Conservation (phyloP, 2,329 filamentous ascomycete species). For the Pyrenophora seminiperda region DNA sequence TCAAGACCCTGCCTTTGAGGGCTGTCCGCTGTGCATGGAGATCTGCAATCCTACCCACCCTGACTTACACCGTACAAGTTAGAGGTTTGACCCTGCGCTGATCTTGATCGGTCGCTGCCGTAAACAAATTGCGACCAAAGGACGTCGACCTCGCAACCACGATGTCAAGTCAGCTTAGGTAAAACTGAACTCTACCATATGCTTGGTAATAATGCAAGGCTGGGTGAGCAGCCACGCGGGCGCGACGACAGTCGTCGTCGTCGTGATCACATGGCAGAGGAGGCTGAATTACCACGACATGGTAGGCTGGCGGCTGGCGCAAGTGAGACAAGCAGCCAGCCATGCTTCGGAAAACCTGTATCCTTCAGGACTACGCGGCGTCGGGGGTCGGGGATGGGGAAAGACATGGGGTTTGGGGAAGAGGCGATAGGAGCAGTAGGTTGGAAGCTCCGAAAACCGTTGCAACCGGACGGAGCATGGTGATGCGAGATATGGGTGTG, state of each 20-base stretch:
- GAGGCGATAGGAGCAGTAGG: not conserved
- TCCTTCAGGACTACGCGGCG: not conserved
- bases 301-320: slow-evolving; percentile 25
- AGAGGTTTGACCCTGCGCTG: slow-evolving; percentile 11
- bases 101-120: slow-evolving; percentile 14
- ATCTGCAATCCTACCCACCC: slow-evolving; percentile 5
- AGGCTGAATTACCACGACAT: slow-evolving; percentile 9
- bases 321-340: slow-evolving; percentile 20
- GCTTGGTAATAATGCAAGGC: not conserved
- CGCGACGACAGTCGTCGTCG: slow-evolving; percentile 17
- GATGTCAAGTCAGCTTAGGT: not conserved
- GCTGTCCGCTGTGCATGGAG: not conserved
- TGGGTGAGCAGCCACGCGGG: slow-evolving; percentile 26
- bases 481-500: not conserved
- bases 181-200: not conserved
- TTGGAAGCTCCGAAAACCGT: not conserved
- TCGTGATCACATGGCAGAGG: slow-evolving; percentile 21
- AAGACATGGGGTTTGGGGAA: not conserved
- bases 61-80: slow-evolving; percentile 1
- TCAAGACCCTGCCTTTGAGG: slow-evolving; percentile 11
- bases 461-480: not conserved
- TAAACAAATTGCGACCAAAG: too few species aligned
- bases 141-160: not conserved
- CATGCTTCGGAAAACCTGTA: slow-evolving; percentile 3
- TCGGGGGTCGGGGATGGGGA: not conserved